Evolutionary conservation across 108 stramenopile genomes (phyloP).

Genomic region (Nitzschia inconspicua): DNA sequence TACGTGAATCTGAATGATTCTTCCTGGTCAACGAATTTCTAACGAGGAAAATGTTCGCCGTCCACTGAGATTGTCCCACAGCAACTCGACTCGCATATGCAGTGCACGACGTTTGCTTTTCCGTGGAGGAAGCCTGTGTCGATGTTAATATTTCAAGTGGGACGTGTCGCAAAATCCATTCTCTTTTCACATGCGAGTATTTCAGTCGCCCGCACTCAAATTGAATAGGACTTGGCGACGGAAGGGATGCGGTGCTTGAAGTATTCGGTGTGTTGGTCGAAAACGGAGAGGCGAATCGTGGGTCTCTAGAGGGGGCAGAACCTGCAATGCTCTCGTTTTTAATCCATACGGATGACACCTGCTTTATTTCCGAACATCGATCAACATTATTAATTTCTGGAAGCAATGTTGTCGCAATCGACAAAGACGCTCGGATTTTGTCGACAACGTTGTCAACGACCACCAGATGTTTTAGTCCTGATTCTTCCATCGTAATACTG

Average conservation of each 20-base stretch:
- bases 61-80: no score
- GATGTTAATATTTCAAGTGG: no score
- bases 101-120: no score
- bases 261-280: background rate
- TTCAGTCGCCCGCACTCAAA: slow-evolving; percentile 14
- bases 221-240: background rate
- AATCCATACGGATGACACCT: no score
- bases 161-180: slow-evolving; percentile 1
- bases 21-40: background rate
- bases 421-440: slow-evolving; percentile 6
- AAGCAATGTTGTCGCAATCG: slow-evolving; percentile 1
- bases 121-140: no score
- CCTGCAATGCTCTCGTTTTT: no score
- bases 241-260: background rate
- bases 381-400: background rate
- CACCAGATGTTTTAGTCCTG: no score
- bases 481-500: no score
- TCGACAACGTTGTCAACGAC: background rate
- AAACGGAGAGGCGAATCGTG: background rate
- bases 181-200: slow-evolving; percentile 8
- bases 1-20: background rate
- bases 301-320: no score
- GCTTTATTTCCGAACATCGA: no score
- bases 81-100: no score
- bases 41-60: background rate